Base-by-base conservation (phyloP, 805 yeast species). In the Spathaspora gorwiae region DNA sequence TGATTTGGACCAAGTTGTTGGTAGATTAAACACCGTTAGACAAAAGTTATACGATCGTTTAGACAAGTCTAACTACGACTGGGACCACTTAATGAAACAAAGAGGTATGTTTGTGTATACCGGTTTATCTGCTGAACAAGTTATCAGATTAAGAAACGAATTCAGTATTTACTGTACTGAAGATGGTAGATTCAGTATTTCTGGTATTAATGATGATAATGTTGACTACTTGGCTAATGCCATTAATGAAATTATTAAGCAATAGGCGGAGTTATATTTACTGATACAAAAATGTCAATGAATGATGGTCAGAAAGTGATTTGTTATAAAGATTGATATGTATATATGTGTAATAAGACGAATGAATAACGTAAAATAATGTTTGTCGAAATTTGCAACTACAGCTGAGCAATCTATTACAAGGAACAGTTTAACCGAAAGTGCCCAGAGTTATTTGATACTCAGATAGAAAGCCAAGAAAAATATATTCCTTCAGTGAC, bases 61-160 rank as follows among this genome's bases (percentile, higher is more conserved):
- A 57, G 81, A 73, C 71, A 80, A 73, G 60, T 70, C 81, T 61
- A 74, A 68, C 60, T 76, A 84, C 54, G 74, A 80, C 64, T 92
- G 98, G 98, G 84, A 84, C 44, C 96, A 87, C 61, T 76, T 92
- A 57, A 72, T 86, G 46, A 78, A 83, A 60, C 98, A 92, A 68
- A 85, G 92, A 63, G 99, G 99, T 56, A 92, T 92, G 98, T 92
- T 92, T 70, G 87, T 92, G 57, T 92, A 78, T 73, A 90, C 97
- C 32, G 96, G 97, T 7, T 76, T 92, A 50, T 62, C 67, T 30
- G 72, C 79, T 38, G 80, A 78, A 41, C 95, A 90, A 68, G 92
- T 88, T 40, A 73, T 79, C 47, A 68, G 73, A 50, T 75, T 92
- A 58, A 84, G 86, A 62, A 72, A 77, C 42, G 81, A 87, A 64